Conservation (phyloP, 257 asterid species). For the Gynochthodes officinalis region DNA sequence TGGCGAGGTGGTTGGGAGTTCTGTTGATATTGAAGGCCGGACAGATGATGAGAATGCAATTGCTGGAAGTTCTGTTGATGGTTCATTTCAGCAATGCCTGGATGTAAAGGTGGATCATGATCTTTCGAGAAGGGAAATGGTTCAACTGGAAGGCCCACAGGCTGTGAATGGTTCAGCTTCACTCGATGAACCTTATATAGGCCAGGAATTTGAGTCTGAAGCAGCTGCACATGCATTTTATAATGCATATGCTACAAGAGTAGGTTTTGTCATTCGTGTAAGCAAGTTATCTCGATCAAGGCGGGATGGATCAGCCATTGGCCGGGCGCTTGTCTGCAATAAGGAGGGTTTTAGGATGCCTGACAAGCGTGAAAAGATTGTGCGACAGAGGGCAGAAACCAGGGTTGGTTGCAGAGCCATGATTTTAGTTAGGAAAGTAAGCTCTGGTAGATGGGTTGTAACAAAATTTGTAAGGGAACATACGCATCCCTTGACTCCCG, state of each 20-base stretch:
- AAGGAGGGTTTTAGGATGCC: conserved; percentile 96
- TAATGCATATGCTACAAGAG: conserved; percentile 77
- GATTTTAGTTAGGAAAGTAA: conserved; percentile 83
- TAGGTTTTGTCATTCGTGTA: conserved; percentile 89
- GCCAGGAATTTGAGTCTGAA: conserved; percentile 94
- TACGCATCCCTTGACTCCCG: conserved; percentile 83
- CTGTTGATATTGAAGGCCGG: conserved; percentile 49
- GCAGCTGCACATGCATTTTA: conserved; percentile 93
- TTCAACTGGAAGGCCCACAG: conserved; percentile 55
- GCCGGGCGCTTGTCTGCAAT: conserved; percentile 96
- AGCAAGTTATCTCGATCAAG: conserved; percentile 98
- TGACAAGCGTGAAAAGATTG: conserved; percentile 88
- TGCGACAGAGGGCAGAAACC: conserved; percentile 90
- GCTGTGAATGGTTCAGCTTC: conserved; percentile 44
- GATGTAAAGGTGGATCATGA: conserved; percentile 68
- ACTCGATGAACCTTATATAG: conserved; percentile 68
- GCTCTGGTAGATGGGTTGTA: conserved; percentile 83
- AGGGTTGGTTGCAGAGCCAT: conserved; percentile 99
- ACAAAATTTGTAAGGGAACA: conserved; percentile 91
- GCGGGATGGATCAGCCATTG: conserved; percentile 97
- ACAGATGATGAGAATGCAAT: conserved; percentile 48
- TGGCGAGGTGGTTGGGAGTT: conserved; percentile 71
- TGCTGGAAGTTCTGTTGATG: conserved; percentile 56
- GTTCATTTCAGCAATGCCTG: conserved; percentile 49
- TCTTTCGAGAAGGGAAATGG: conserved; percentile 53